Percentiles rank a stretch among this genome's conserved stretches.
Conservation (phyloP, 192 early-diverging fungal genomes). For the Entomortierella lignicola region DNA sequence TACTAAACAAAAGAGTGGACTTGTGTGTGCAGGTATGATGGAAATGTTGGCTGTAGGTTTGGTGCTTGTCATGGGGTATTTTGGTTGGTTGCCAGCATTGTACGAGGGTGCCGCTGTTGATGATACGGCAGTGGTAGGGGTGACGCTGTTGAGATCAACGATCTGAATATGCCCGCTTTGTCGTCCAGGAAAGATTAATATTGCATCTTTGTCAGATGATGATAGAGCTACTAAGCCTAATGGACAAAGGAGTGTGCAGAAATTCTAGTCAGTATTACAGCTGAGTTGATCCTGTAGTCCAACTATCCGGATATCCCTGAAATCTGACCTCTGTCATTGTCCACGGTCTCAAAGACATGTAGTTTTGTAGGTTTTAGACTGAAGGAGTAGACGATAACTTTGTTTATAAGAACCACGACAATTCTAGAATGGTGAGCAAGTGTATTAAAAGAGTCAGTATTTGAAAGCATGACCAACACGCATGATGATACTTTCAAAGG, state of each 20-base stretch:
- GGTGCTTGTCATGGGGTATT: conserved; percentile 52
- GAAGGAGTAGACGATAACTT: conserved; percentile 85
- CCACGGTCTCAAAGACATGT: conserved; percentile 85
- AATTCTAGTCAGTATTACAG: not conserved
- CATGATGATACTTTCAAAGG: not conserved
- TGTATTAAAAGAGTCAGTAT: not conserved
- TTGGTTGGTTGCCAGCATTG: conserved; percentile 51
- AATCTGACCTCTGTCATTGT: conserved; percentile 74
- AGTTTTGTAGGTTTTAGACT: conserved; percentile 75
- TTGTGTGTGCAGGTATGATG: conserved; percentile 87
- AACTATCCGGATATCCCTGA: not conserved
- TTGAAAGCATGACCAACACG: not conserved
- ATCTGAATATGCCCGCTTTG: conserved; percentile 89
- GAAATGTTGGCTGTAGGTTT: conserved; percentile 69
- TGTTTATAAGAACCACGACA: conserved; percentile 79
- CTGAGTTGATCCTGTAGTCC: no score
- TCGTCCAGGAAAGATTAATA: conserved; percentile 86
- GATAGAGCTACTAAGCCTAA: conserved; percentile 76
- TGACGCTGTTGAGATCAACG: conserved; percentile 75
- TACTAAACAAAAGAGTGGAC: conserved; percentile 80
- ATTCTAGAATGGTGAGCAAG: conserved; percentile 60
- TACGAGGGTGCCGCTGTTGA: conserved; percentile 29
- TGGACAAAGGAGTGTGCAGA: not conserved
- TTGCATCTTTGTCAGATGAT: conserved; percentile 71
- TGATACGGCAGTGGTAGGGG: conserved; percentile 54